phyloP scores from a whole-genome alignment of 2,329 filamentous ascomycete genomes.

The Aspergillus transmontanensis region DNA sequence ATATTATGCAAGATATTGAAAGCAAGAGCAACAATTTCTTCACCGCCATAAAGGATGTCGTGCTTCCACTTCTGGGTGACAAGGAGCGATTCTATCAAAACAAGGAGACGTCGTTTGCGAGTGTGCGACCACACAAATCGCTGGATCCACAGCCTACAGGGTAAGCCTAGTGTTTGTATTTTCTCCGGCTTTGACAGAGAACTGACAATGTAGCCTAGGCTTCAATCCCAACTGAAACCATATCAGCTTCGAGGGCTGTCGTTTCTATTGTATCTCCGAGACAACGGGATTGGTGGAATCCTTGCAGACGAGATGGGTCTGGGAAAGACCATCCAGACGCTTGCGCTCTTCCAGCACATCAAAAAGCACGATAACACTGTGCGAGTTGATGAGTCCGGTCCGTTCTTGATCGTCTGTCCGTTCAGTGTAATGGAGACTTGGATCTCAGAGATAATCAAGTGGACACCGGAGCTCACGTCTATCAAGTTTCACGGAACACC shows the following conservation, averaged over 20 bases:
- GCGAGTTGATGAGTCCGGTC: neutral
- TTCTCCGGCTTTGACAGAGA: too few relatives aligned
- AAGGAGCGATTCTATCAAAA: neutral
- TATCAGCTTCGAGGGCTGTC: slow-evolving; percentile 55
- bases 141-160: neutral
- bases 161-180: neutral
- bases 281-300: slow-evolving; percentile 30
- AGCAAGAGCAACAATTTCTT: neutral
- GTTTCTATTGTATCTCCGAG: slow-evolving; percentile 47
- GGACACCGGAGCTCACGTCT: slow-evolving; percentile 48
- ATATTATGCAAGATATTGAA: neutral
- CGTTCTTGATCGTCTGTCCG: slow-evolving; percentile 51
- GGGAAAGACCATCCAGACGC: slow-evolving; percentile 31
- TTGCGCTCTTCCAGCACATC: slow-evolving; percentile 51
- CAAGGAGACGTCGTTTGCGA: neutral
- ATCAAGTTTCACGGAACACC: slow-evolving; percentile 52
- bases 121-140: neutral
- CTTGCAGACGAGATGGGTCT: slow-evolving; percentile 36
- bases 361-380: slow-evolving; percentile 37
- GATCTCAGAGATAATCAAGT: slow-evolving; percentile 51
- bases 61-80: neutral
- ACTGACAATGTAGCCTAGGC: slow-evolving; percentile 5
- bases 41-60: neutral
- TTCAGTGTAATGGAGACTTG: slow-evolving; percentile 54
- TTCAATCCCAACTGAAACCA: slow-evolving; percentile 55